Base-by-base conservation (phyloP, 1,284 basidiomycete species). In the Phlebopus sp. region DNA sequence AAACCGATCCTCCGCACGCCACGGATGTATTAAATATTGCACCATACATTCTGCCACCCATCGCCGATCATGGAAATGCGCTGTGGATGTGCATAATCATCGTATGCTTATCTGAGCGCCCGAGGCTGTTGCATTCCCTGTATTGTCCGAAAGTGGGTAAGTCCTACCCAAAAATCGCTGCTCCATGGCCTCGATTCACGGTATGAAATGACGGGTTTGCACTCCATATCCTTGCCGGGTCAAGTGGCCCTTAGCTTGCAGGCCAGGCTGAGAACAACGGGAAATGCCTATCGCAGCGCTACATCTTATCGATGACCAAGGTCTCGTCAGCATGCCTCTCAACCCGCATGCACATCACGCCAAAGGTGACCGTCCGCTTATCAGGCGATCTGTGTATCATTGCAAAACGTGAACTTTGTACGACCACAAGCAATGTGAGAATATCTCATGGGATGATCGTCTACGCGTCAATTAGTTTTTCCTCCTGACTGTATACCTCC, bases 381-480 rank as follows among this genome's bases (percentile, higher is more conserved):
- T 44, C 42, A 27, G 23, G 29, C 23, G 30, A 46, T 46, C 45
- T 6, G 40, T 6, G 40, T 21, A 36, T 29, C 23, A 36, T 36
- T 29, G 23, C 42, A 23, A 44, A 27, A 19, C 14, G 13, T 27
- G 29, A n/a, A 30, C 44, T 40, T 29, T 39, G 37, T 40, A 46
- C 44, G 18, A 6, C 14, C 19, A 18, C 14, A 18, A 14, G n/a
- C 13, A 18, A 31, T 30, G 29, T 30, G 42, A 30, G 37, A 29
- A 17, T 25, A 17, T 27, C 34, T 41, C 30, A 10, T 43, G 42
- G 48, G 48, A 42, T 31, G 50, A 49, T 57, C 53, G 60, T 61
- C 63, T 66, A 68, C 45, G 56, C 76, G 64, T 82, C 81, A 53
- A 90, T 76, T 55, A 90, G 71, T 69, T 81, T 84, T 60, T 73